Conservation (phyloP, 345 rosid genomes). For the Melastoma malabathricum region DNA sequence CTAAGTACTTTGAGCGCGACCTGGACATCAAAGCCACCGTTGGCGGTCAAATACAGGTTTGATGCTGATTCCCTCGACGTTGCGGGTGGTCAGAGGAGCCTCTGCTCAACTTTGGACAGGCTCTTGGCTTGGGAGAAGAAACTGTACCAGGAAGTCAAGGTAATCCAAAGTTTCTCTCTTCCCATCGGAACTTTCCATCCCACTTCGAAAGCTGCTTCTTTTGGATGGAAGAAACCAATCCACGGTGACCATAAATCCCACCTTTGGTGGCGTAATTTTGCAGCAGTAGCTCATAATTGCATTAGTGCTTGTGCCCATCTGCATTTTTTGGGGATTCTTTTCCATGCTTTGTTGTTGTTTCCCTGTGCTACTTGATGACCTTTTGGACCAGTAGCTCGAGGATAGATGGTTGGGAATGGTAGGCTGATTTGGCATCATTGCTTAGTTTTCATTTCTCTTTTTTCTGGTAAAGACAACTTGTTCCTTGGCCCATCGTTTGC, state of each 20-base stretch:
- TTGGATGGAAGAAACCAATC: neutral
- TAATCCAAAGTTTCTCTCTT: conserved; percentile 6
- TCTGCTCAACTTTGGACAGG: conserved; percentile 72
- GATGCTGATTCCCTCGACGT: conserved; percentile 46
- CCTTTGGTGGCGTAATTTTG: conserved; percentile 16
- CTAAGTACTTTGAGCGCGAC: conserved; percentile 83
- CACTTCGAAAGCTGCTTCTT: neutral
- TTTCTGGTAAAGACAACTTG: too few relatives aligned
- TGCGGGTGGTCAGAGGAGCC: conserved; percentile 59
- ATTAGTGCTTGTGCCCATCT: too few relatives aligned
- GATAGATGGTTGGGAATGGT: too few relatives aligned
- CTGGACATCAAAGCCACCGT: conserved; percentile 92
- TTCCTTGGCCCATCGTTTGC: too few relatives aligned
- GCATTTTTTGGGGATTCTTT: too few relatives aligned
- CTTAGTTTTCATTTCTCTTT: too few relatives aligned
- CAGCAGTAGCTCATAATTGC: conserved; percentile 10
- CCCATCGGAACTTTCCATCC: neutral
- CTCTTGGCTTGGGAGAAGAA: conserved; percentile 98
- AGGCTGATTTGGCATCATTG: too few relatives aligned
- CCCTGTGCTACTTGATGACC: too few relatives aligned
- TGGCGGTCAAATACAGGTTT: conserved; percentile 77
- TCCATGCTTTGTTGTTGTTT: too few relatives aligned
- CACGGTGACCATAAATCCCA: conserved; percentile 17
- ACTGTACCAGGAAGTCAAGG: conserved; percentile 90
- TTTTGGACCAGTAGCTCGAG: too few relatives aligned